Evolutionary conservation across 306 rosid genomes (phyloP), one percentile per base, ranked within the genome.

Genomic region (Astragalus glycyphyllos): DNA sequence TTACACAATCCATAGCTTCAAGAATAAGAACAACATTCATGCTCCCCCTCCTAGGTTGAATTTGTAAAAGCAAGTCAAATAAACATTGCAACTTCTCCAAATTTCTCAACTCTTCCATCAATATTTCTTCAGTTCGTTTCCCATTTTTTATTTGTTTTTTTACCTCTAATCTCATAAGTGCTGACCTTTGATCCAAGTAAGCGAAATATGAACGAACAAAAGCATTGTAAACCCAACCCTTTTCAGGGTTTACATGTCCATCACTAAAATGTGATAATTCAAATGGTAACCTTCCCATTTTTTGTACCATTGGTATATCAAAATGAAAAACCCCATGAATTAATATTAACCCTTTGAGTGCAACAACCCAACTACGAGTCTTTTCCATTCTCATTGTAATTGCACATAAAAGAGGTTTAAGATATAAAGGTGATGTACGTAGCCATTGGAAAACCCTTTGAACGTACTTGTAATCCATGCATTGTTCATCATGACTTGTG

Each of bases 271-370:
- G 58, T 0, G 93, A 88, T 0, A 90, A 65, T 55, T 92, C 93
- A 20, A 92, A 92, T 0, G 96, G 96, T 1, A 90, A 58, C 46
- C 87, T 73, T 26, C 92, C 91, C 54, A 92, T 60, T 9, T 4
- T 73, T 5, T 86, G 86, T 1, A 84, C 75, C 11, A 55, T 32
- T 0, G 90, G 86, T 47, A 84, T 65, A 1, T 88, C 79, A 12
- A 85, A 88, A 34, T 87, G 84, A 67, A 88, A 84, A 42, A 92
- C 49, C 6, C 91, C 96, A 66, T 92, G 98, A 65, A 85, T 68
- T 58, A 92, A 90, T 85, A 92, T 92, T 12, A 92, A 74, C 8
- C 97, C 96, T 29, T 92, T 92, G 1, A 92, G 83, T 0, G 98
- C 93, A 2, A 90, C 93, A 0, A 77, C 80, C 98, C 98, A 92